phyloP scores from a whole-genome alignment of 768 basidiomycete species.

The Gautieria morchelliformis region DNA sequence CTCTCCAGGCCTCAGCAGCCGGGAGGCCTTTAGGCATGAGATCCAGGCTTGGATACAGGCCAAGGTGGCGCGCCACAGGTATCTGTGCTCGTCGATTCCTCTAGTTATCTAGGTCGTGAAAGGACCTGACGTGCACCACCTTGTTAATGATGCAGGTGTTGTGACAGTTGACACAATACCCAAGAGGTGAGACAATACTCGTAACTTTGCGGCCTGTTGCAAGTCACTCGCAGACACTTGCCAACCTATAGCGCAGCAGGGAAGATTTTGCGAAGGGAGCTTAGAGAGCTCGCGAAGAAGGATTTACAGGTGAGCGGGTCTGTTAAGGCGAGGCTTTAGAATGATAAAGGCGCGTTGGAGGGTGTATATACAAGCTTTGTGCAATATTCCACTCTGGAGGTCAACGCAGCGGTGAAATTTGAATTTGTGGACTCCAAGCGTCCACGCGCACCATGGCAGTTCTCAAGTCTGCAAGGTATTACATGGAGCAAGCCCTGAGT shows the following conservation, averaged over 20 bases:
- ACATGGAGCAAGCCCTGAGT: too few relatives aligned
- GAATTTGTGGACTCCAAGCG: too few relatives aligned
- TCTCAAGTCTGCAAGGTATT: too few relatives aligned
- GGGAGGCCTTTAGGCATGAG: conserved; percentile 33
- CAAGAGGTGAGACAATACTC: conserved; percentile 29
- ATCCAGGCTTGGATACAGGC: conserved; percentile 56
- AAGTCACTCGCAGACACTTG: background rate
- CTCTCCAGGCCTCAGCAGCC: conserved; percentile 8
- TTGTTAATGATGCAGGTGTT: conserved; percentile 24
- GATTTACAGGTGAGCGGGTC: conserved; percentile 25
- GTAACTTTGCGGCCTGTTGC: background rate
- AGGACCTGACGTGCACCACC: background rate
- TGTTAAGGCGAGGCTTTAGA: background rate
- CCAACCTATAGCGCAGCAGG: conserved; percentile 48
- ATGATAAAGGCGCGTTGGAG: too few relatives aligned
- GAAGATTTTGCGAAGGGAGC: conserved; percentile 74
- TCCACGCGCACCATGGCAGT: too few relatives aligned
- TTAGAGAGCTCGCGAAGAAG: conserved; percentile 56
- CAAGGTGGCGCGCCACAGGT: conserved; percentile 71
- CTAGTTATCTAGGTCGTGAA: background rate
- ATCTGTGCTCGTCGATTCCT: conserved; percentile 24
- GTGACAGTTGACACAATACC: conserved; percentile 53
- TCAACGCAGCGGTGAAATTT: too few relatives aligned
- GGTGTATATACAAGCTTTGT: too few relatives aligned
- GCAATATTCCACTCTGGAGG: too few relatives aligned